Conservation (phyloP, 306 rosid species). For the Lablab purpureus region DNA sequence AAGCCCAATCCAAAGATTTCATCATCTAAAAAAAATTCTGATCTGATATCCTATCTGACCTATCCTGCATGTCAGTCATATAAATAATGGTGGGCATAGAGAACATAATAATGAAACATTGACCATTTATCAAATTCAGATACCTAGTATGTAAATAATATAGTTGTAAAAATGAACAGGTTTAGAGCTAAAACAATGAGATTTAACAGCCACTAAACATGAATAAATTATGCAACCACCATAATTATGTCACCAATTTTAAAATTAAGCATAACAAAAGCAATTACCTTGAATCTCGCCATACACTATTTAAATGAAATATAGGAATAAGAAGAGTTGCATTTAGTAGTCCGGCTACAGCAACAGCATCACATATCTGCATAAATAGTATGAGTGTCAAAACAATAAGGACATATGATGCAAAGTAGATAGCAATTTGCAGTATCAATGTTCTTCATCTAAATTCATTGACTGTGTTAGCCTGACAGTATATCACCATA, state of each 20-base stretch:
- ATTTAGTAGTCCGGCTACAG: slow-evolving; percentile 95
- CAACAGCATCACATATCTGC: slow-evolving; percentile 98
- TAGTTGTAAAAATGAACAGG: slow-evolving; percentile 20
- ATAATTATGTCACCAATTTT: slow-evolving; percentile 27
- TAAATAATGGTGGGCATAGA: slow-evolving; percentile 28
- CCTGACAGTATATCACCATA: slow-evolving; percentile 31
- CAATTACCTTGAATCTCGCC: slow-evolving; percentile 92
- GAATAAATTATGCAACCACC: slow-evolving; percentile 37
- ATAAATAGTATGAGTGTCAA: slow-evolving; percentile 39
- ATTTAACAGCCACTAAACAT: slow-evolving; percentile 20
- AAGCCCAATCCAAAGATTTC: slow-evolving; percentile 37
- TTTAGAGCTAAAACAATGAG: slow-evolving; percentile 2
- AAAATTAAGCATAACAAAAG: slow-evolving; percentile 19
- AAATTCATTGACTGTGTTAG: slow-evolving; percentile 18
- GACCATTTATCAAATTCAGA: slow-evolving; percentile 24
- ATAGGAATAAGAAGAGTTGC: slow-evolving; percentile 94
- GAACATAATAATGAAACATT: slow-evolving; percentile 37
- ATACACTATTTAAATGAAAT: slow-evolving; percentile 95
- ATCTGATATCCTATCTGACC: slow-evolving; percentile 20
- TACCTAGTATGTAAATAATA: slow-evolving; percentile 16
- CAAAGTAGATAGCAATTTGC: slow-evolving; percentile 17
- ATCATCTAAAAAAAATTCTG: slow-evolving; percentile 24
- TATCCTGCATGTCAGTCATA: slow-evolving; percentile 24
- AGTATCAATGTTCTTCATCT: slow-evolving; percentile 13
- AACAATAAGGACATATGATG: slow-evolving; percentile 29